Percentiles rank a stretch among this genome's conserved stretches.
Conservation (phyloP, 2,329 filamentous ascomycete genomes). For the Alternaria conjuncta region DNA sequence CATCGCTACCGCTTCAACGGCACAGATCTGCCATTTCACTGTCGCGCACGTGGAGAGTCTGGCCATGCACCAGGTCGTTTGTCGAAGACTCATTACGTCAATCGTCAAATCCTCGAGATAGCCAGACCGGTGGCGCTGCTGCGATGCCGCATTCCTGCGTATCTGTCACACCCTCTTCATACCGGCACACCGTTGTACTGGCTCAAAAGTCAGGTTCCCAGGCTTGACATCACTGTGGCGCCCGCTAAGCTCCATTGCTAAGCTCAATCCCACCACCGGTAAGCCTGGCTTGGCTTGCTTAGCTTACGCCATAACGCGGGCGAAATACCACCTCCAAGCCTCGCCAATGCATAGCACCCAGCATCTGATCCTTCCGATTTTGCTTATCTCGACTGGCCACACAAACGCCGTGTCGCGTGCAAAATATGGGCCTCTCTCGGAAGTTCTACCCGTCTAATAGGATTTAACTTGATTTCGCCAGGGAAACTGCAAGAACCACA, state of each 20-base stretch:
- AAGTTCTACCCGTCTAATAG: not conserved
- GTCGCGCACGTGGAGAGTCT: not conserved
- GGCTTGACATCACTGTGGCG: constrained; percentile 14
- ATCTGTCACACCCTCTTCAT: not conserved
- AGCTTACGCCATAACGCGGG: constrained; percentile 7
- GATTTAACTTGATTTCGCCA: not conserved
- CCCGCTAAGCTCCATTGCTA: constrained; percentile 8
- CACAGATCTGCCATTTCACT: not conserved
- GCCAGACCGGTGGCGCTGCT: not conserved
- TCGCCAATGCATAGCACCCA: constrained; percentile 3
- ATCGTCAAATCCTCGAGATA: not conserved
- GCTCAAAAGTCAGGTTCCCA: not conserved
- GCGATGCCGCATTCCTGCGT: not conserved
- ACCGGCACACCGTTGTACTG: not conserved
- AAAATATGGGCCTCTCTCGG: not conserved
- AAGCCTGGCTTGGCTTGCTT: constrained; percentile 16
- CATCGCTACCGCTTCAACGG: not conserved
- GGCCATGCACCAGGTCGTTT: not conserved
- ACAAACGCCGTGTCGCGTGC: not conserved
- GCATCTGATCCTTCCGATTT: not conserved
- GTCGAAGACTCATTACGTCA: not conserved
- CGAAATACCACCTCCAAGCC: constrained; percentile 7
- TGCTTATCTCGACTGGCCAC: not conserved
- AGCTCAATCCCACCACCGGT: constrained; percentile 2
- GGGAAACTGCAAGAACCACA: not conserved